Conservation (phyloP, 2,329 filamentous ascomycete genomes). For the Trichoderma sp. region DNA sequence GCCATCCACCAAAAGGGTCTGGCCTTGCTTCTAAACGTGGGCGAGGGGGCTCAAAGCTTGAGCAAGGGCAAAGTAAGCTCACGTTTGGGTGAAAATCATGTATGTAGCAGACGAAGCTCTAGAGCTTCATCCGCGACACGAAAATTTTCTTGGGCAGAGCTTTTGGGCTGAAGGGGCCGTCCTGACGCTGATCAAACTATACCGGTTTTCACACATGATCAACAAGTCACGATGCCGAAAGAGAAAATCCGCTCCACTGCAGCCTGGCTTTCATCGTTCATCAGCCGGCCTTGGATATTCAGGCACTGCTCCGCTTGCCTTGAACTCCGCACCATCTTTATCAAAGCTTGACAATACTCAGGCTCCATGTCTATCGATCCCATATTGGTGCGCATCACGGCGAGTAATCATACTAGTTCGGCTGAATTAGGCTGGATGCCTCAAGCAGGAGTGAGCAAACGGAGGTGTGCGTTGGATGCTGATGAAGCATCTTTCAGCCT, state of each 20-base stretch:
- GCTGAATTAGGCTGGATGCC: not conserved
- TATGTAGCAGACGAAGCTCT: not conserved
- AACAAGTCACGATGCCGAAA: slow-evolving; percentile 3
- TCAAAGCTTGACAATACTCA: not conserved
- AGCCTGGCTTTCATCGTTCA: not conserved
- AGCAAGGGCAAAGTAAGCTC: slow-evolving; percentile 60
- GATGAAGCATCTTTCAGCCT: not conserved
- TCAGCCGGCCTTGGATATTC: not conserved
- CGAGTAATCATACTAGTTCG: not conserved
- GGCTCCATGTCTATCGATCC: not conserved
- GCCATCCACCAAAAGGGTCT: slow-evolving; percentile 29
- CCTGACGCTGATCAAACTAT: not conserved
- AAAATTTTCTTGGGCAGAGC: not conserved
- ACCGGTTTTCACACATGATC: not conserved
- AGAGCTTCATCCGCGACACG: not conserved
- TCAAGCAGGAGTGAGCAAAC: not conserved
- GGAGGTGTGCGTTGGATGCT: not conserved
- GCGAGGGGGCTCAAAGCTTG: slow-evolving; percentile 38
- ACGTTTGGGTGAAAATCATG: slow-evolving; percentile 52
- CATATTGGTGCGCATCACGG: not conserved
- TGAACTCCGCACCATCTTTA: not conserved
- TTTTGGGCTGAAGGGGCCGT: not conserved
- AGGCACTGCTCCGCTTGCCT: not conserved
- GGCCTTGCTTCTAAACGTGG: slow-evolving; percentile 42
- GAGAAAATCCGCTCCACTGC: not conserved